Base-by-base conservation (phyloP, 2,329 filamentous ascomycete genomes). In the Escovopsis sp. region DNA sequence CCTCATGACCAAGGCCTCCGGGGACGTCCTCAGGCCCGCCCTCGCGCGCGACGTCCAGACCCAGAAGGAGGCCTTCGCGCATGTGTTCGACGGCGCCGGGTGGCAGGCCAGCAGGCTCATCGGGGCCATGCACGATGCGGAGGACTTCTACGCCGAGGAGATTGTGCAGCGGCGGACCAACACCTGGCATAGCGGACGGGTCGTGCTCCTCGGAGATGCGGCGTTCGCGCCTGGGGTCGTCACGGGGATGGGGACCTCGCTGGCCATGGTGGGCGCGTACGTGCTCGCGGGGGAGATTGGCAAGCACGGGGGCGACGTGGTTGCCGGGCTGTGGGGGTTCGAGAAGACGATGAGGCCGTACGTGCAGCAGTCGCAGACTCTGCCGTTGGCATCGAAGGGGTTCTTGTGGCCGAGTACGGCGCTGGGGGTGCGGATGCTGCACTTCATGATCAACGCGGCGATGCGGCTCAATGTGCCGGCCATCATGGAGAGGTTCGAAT, bases 141-240 rank as follows among this genome's bases (percentile, higher is more conserved):
- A 61, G 8, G 62, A 71, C 49, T 71, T 71, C 43, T 71, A 72
- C 49, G 59, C 60, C 38, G 56, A 66, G 41, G 52, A 59, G 2
- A 49, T 70, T 33, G 61, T 57, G 0, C 58, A 66, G 15, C 62
- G 76, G 13, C 62, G 62, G 27, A 44, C 68, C 45, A 50, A 60
- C 3, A 44, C 42, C 13, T 55, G 54, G 50, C 65, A 56, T 1
- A 54, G 53, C 0, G 62, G 64, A 0, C 63, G 66, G 1, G 62
- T 71, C n/a, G 60, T 59, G 0, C 57, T 71, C 4, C 45, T 73
- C 1, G 71, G 70, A 0, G 71, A 76, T 45, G 66, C 71, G 3
- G 69, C 55, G 0, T 65, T 61, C 35, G 46, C 66, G 62, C 1
- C 62, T 57, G 7, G 61, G 57, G 5, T 46, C 61, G 32, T 47